Evolutionary conservation across 2,329 filamentous ascomycete species (phyloP).

Genomic region (Xylogone sp.): DNA sequence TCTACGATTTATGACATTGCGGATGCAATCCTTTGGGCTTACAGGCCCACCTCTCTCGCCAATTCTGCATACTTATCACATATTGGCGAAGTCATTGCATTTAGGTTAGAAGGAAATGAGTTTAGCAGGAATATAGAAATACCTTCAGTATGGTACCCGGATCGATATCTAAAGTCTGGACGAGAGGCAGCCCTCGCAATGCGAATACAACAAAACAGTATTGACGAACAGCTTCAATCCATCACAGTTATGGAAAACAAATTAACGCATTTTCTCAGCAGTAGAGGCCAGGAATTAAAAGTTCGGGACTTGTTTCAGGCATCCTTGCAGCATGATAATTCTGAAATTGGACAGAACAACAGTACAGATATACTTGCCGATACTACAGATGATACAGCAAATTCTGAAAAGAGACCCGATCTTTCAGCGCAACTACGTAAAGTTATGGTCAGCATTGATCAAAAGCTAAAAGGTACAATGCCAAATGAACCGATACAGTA

Average conservation of each 20-base stretch:
- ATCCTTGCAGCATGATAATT: constrained; percentile 26
- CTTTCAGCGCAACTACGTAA: constrained; percentile 24
- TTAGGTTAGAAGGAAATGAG: constrained; percentile 38
- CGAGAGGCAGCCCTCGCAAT: constrained; percentile 44
- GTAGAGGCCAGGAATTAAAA: constrained; percentile 18
- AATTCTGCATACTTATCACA: constrained; percentile 26
- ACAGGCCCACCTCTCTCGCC: constrained; percentile 12
- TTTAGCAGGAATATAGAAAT: constrained; percentile 45
- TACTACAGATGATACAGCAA: background rate
- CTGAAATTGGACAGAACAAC: constrained; percentile 7
- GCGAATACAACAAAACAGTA: constrained; percentile 21
- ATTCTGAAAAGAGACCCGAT: constrained; percentile 7
- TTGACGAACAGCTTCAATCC: constrained; percentile 22
- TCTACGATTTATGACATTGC: constrained; percentile 29
- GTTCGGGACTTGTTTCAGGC: constrained; percentile 25
- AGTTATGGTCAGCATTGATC: constrained; percentile 25
- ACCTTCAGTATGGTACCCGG: constrained; percentile 48
- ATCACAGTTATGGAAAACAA: constrained; percentile 22
- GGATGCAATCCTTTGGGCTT: constrained; percentile 26
- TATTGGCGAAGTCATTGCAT: constrained; percentile 45
- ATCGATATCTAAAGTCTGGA: constrained; percentile 45
- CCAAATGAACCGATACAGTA: background rate
- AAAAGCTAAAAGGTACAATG: constrained; percentile 24
- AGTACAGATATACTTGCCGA: constrained; percentile 2
- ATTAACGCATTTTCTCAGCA: constrained; percentile 18